Base-by-base conservation (phyloP, 2,329 filamentous ascomycete species). In the Sordariomycetes sp. region DNA sequence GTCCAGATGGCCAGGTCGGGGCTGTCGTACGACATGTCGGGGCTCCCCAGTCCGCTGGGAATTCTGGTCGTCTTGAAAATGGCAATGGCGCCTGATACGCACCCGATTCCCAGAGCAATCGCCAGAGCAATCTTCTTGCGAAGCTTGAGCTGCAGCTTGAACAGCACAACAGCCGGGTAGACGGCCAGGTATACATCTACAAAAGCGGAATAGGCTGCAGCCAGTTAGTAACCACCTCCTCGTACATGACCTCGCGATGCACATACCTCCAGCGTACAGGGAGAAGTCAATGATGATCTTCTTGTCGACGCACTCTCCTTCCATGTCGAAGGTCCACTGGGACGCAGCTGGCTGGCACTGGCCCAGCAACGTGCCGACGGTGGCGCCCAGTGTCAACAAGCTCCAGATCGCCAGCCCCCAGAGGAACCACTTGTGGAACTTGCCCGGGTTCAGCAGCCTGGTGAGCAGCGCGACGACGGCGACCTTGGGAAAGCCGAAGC, bases 151-250 rank as follows among this genome's bases (percentile, higher is more conserved):
- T 61, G 55, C 8, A 65, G 44, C 7, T 46, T 44, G 25, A 41
- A 55, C 0, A 66, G 47, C 1, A 64, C 50, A 3, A 57, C 32
- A 3, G 54, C 51, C 1, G 61, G 61, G 24, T 64, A 65, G 1
- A 63, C 40, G 12, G 62, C 59, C 5, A 65, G 50, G 33, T 65
- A 65, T 1, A 64, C 42, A 39, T 65, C 61, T n/a, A 57, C 49
- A 17, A 54, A 43, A 2, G 50, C 57, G 11, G 54, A 61, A 14
- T 55, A 42, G 0, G 45, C 55, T 58, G 31, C 18, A 30, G 8
- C 2, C 6, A 2, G 8, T 21, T 6, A 21, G 20, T 35, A 17
- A 17, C 10, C 20, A 8, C 2, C 25, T 15, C 14, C n/a, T n/a
- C n/a, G 4, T 8, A 33, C 31, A 16, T 21, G 7, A n/a, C 10